These are phyloP conservation scores for Jamesozyma spencerorum DNA, from an alignment of 805 yeast genomes.

Conservation along the genomic window DNA sequence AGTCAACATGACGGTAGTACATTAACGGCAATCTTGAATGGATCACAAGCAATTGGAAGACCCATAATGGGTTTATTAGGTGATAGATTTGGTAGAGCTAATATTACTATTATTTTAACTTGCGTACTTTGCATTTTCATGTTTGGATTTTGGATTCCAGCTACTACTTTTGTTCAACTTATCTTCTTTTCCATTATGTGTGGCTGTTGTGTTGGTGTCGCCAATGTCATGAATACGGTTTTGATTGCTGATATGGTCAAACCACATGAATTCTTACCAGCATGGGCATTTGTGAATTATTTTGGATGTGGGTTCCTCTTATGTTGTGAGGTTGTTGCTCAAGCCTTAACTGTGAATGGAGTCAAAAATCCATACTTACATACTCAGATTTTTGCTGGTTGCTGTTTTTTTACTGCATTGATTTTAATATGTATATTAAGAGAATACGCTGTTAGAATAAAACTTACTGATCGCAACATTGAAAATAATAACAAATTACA, in stretches of 20 bases:
- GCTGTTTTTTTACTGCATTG: slow-evolving; percentile 36
- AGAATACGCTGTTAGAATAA: slow-evolving; percentile 41
- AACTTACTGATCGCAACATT: slow-evolving; percentile 19
- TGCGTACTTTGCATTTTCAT: slow-evolving; percentile 31
- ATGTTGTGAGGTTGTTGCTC: slow-evolving; percentile 47
- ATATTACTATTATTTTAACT: slow-evolving; percentile 34
- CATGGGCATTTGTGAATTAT: slow-evolving; percentile 31
- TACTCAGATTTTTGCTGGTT: slow-evolving; percentile 53
- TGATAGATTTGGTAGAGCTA: slow-evolving; percentile 40
- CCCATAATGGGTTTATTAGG: slow-evolving; percentile 39
- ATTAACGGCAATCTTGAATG: slow-evolving; percentile 38
- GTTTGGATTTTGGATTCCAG: slow-evolving; percentile 43
- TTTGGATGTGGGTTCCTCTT: slow-evolving; percentile 32
- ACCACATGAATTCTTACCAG: slow-evolving; percentile 32
- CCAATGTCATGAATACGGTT: slow-evolving; percentile 34
- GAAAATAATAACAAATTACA: slow-evolving; percentile 6
- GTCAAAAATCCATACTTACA: slow-evolving; percentile 41
- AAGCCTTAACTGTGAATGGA: slow-evolving; percentile 34
- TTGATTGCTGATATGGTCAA: slow-evolving; percentile 36
- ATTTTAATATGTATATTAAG: slow-evolving; percentile 40
- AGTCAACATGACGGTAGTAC: slow-evolving; percentile 36
- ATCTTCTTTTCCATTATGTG: slow-evolving; percentile 35
- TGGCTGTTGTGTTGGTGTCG: slow-evolving; percentile 41
- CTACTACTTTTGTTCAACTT: slow-evolving; percentile 34
- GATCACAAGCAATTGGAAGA: slow-evolving; percentile 42